Percentiles rank a stretch among this genome's conserved stretches.
phyloP scores from a whole-genome alignment of 2,329 filamentous ascomycete genomes.

The Fusarium mangiferae region DNA sequence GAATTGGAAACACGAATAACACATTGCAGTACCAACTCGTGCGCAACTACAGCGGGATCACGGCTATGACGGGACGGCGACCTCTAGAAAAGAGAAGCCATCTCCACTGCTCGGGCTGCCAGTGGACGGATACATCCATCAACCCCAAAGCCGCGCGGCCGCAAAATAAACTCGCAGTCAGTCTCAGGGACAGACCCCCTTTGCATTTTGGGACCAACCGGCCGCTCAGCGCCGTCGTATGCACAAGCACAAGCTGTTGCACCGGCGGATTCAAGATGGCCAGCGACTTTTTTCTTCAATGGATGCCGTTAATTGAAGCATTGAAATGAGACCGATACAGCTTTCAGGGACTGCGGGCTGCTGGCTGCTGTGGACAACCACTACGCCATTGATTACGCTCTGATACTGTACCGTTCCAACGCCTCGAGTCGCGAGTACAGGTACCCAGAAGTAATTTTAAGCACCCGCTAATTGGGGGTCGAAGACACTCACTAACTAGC shows the following conservation, averaged over 20 bases:
- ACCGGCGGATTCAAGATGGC: constrained; percentile 14
- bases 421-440: neutral
- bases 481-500: neutral
- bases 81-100: constrained; percentile 31
- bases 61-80: constrained; percentile 37
- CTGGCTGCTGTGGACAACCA: neutral
- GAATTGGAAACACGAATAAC: constrained; percentile 12
- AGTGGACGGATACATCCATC: constrained; percentile 31
- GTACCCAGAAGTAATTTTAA: constrained; percentile 22
- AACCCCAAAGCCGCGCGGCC: constrained; percentile 35
- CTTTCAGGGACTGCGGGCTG: neutral
- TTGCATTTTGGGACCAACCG: neutral
- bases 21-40: constrained; percentile 27
- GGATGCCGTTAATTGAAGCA: neutral
- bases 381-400: neutral
- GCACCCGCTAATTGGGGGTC: constrained; percentile 10
- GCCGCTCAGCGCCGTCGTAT: constrained; percentile 8
- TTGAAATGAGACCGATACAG: neutral
- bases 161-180: constrained; percentile 37
- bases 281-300: neutral
- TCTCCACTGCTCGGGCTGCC: constrained; percentile 26
- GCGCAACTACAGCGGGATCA: constrained; percentile 13
- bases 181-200: constrained; percentile 29
- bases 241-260: constrained; percentile 11
- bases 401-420: neutral